These are phyloP conservation scores for Firmiana major DNA, from an alignment of 345 rosid genomes.

Conservation along the genomic window DNA sequence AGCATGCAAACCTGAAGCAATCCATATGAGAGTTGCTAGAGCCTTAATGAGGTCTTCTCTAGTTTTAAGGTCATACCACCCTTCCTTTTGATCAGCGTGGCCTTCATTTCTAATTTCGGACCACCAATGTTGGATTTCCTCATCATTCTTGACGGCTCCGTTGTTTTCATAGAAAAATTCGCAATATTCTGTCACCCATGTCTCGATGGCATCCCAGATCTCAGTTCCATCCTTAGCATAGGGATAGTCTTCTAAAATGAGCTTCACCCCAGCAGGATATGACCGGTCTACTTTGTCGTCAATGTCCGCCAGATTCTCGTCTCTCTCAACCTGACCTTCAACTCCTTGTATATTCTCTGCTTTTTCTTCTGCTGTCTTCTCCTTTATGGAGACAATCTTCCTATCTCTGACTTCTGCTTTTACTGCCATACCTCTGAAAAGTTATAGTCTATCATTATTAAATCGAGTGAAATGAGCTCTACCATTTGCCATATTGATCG, in stretches of 20 bases:
- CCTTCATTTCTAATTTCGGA: constrained; percentile 40
- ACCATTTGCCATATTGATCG: not conserved
- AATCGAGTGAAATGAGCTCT: not conserved
- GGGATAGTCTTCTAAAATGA: constrained; percentile 35
- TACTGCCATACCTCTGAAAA: not conserved
- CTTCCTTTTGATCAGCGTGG: constrained; percentile 39
- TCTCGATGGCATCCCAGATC: constrained; percentile 49
- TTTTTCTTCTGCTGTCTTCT: not conserved
- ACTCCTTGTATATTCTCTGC: not conserved
- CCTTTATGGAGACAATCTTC: too few relatives aligned
- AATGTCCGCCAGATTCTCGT: not conserved
- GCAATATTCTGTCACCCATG: constrained; percentile 52
- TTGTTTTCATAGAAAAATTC: constrained; percentile 38
- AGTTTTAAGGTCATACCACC: constrained; percentile 44
- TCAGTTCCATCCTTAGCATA: constrained; percentile 58
- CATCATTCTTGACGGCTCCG: constrained; percentile 28
- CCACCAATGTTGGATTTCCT: constrained; percentile 63
- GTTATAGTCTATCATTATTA: not conserved
- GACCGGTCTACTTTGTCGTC: not conserved
- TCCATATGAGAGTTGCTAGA: constrained; percentile 32
- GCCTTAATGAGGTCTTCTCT: constrained; percentile 29
- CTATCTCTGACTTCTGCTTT: not conserved
- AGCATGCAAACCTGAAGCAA: constrained; percentile 46
- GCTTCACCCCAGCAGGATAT: not conserved
- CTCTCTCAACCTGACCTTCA: not conserved